Conservation (phyloP, 2,329 filamentous ascomycete genomes). For the Epichloe hybrida region DNA sequence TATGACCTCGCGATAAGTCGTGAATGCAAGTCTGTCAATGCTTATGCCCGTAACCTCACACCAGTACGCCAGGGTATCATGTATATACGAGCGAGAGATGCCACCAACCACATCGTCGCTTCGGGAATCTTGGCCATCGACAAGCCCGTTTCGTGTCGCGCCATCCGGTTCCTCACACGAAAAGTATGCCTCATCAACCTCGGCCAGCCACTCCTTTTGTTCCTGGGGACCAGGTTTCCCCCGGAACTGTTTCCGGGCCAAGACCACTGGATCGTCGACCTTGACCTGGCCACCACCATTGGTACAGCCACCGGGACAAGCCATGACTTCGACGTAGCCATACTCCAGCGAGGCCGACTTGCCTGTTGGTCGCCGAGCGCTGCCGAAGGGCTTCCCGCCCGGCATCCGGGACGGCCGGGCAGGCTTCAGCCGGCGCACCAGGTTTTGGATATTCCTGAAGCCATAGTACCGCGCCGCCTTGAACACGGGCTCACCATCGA, state of each 20-base stretch:
- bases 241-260: conserved; percentile 32
- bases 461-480: conserved; percentile 88
- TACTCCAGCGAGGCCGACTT: conserved; percentile 49
- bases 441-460: conserved; percentile 95
- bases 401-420: conserved; percentile 65
- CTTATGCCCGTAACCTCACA: conserved; percentile 54
- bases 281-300: conserved; percentile 96
- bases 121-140: conserved; percentile 4
- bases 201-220: conserved; percentile 73
- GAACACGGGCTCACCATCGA: conserved; percentile 46
- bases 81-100: conserved; percentile 52
- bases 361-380: conserved; percentile 37
- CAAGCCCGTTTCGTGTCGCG: conserved; percentile 8
- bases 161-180: conserved; percentile 49
- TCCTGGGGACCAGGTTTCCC: conserved; percentile 57
- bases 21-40: conserved; percentile 62
- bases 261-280: conserved; percentile 58
- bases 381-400: conserved; percentile 51
- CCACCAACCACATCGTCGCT: conserved; percentile 40
- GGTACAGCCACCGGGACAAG: conserved; percentile 95
- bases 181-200: conserved; percentile 83
- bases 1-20: conserved; percentile 81
- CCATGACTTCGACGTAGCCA: conserved; percentile 97
- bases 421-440: conserved; percentile 84
- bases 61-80: conserved; percentile 65